Evolutionary conservation across 495 filamentous ascomycete species (phyloP).

Genomic region (Podospora bellae-mahoneyi): DNA sequence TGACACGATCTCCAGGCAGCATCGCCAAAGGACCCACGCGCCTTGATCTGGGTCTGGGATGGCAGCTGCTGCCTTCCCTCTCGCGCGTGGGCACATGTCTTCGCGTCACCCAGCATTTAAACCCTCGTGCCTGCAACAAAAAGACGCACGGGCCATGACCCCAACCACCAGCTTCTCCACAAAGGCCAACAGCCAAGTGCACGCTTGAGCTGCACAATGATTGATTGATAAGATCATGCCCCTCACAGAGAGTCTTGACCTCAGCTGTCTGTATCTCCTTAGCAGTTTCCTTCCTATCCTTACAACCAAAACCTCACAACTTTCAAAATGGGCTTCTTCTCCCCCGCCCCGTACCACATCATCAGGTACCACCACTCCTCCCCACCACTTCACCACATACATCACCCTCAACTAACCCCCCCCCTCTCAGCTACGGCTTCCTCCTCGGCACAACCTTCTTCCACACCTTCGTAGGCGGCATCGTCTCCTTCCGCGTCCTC

Average conservation of each 20-base stretch:
- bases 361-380: slow-evolving; percentile 53
- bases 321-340: slow-evolving; percentile 38
- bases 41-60: slow-evolving; percentile 10
- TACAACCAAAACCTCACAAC: background rate
- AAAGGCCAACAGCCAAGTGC: background rate
- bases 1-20: slow-evolving; percentile 27
- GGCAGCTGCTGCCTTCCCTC: slow-evolving; percentile 12
- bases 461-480: slow-evolving; percentile 79
- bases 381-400: slow-evolving; percentile 6
- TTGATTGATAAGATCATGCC: no score
- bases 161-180: background rate
- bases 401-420: background rate
- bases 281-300: background rate
- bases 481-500: slow-evolving; percentile 69
- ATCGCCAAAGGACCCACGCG: slow-evolving; percentile 18
- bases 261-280: background rate
- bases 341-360: slow-evolving; percentile 72
- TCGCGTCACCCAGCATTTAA: slow-evolving; percentile 23
- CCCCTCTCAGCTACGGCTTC: slow-evolving; percentile 63
- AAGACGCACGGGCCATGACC: background rate
- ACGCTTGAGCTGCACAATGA: background rate
- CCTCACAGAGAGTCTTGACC: background rate
- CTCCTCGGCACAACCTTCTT: slow-evolving; percentile 75
- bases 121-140: background rate
- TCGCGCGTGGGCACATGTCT: slow-evolving; percentile 32